These are phyloP conservation scores for Ganoderma resinaceum DNA, from an alignment of 1,284 basidiomycete genomes.

Conservation along the genomic window DNA sequence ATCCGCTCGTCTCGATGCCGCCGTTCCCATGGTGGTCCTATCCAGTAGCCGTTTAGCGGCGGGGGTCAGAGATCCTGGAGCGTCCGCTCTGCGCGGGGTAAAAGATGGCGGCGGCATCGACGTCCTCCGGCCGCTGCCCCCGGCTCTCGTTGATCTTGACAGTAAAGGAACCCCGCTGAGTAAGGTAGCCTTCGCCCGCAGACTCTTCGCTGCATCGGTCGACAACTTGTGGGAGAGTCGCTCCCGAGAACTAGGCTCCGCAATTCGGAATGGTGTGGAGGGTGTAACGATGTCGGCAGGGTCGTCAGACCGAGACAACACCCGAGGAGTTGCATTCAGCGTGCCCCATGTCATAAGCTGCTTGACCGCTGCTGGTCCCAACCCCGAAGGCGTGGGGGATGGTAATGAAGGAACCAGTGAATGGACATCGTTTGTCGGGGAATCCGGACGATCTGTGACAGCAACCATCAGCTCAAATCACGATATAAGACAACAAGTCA, in stretches of 20 bases:
- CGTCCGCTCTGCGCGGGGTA: constrained; percentile 71
- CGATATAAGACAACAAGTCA: constrained; percentile 13
- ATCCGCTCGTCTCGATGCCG: constrained; percentile 68
- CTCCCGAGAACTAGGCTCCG: constrained; percentile 76
- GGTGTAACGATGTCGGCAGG: constrained; percentile 51
- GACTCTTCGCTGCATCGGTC: constrained; percentile 70
- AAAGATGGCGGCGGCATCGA: constrained; percentile 75
- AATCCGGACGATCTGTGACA: constrained; percentile 62
- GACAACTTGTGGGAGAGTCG: constrained; percentile 81
- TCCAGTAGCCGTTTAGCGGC: constrained; percentile 80
- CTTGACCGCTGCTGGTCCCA: constrained; percentile 79
- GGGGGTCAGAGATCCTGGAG: constrained; percentile 77
- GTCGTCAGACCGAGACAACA: constrained; percentile 75
- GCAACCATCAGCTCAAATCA: constrained; percentile 19
- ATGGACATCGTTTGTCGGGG: constrained; percentile 64
- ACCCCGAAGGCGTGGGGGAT: constrained; percentile 81
- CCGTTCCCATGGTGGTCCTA: constrained; percentile 67
- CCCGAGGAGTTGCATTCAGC: constrained; percentile 84
- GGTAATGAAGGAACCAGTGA: constrained; percentile 86
- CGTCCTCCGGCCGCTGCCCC: constrained; percentile 46
- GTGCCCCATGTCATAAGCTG: constrained; percentile 96
- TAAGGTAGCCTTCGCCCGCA: constrained; percentile 73
- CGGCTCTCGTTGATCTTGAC: constrained; percentile 41
- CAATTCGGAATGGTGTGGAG: constrained; percentile 74
- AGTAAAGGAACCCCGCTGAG: constrained; percentile 45